Evolutionary conservation across 129 eudicot species (phyloP), one percentile per base, ranked within the genome.

Genomic region (Daucus carota): DNA sequence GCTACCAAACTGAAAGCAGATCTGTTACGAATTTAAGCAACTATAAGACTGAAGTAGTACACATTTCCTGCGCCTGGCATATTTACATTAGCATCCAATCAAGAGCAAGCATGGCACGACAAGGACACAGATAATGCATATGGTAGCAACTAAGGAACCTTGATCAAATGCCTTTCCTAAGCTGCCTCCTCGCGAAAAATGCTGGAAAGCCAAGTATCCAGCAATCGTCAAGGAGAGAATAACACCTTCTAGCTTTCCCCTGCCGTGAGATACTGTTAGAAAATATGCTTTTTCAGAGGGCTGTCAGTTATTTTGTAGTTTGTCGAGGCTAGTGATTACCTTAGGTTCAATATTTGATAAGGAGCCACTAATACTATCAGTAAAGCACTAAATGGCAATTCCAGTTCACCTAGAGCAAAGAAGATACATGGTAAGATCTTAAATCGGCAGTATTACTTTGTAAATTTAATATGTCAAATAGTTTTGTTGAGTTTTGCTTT

Each of bases 221-320:
- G 96, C 95, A 63, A 93, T 84, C 29, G 76, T 80, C 86, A 93
- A 79, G 43, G 98, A 90, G 34, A 93, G 77, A 71, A 86, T 80
- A 59, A 85, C 59, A 50, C 91, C 96, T 84, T 89, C 97, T 79
- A 90, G 95, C 76, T 80, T 90, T 74, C 97, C 91, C 86, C 98
- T 93, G 92, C 78, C 48, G 43, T 8, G 41, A 72, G 5, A 62
- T 73, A 59, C 6, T 67, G 73, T 40, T 41, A 22, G 76, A 28
- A n/a, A 50, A 80, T 17, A 14, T 54, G 65, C 47, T 75, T n/a
- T n/a, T n/a, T 75, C 13, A 77, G 52, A 28, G 59, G 8, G 14
- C 16, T 68, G 36, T 45, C 3, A 59, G 13, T 48, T 11, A 80
- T 18, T 32, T 47, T 33, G 41, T 20, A 14, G 10, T 5, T 16